A percentile compares a stretch with the other conserved stretches of the same genome.
Evolutionary conservation across 805 yeast genomes (phyloP).

Genomic region (Vanderwaltozyma tropicalis): DNA sequence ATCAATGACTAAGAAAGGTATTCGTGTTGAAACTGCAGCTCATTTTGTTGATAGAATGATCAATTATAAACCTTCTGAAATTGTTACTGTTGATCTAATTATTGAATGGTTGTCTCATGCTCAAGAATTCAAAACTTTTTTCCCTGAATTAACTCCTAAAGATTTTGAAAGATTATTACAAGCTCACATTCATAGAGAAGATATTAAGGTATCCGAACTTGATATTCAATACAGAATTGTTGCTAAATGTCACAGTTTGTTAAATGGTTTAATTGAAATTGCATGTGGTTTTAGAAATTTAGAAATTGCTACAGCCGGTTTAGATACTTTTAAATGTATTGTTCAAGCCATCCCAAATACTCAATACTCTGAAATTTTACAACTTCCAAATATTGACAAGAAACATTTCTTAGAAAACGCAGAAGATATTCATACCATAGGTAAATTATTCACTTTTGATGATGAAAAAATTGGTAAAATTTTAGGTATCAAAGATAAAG

Average conservation of each 20-base stretch:
- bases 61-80: constrained; percentile 62
- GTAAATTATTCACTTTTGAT: constrained; percentile 56
- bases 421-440: constrained; percentile 43
- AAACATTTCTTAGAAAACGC: constrained; percentile 29
- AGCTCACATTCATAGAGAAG: constrained; percentile 41
- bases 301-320: constrained; percentile 49
- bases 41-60: constrained; percentile 59
- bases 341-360: constrained; percentile 61
- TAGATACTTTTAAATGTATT: constrained; percentile 59
- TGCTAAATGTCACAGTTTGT: constrained; percentile 51
- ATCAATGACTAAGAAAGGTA: constrained; percentile 69
- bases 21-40: constrained; percentile 78
- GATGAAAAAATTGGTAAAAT: constrained; percentile 44
- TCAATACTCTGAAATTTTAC: constrained; percentile 56
- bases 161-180: constrained; percentile 43
- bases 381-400: constrained; percentile 63
- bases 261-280: constrained; percentile 67
- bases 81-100: constrained; percentile 46
- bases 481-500: constrained; percentile 42
- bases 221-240: constrained; percentile 44
- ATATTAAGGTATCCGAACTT: constrained; percentile 16
- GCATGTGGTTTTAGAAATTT: constrained; percentile 68
- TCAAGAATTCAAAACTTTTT: constrained; percentile 47
- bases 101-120: constrained; percentile 51
- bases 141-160: constrained; percentile 32